Percentiles rank a stretch among this genome's conserved stretches.
Evolutionary conservation across 345 rosid genomes (phyloP).

Genomic region (Rubroshorea leprosula): DNA sequence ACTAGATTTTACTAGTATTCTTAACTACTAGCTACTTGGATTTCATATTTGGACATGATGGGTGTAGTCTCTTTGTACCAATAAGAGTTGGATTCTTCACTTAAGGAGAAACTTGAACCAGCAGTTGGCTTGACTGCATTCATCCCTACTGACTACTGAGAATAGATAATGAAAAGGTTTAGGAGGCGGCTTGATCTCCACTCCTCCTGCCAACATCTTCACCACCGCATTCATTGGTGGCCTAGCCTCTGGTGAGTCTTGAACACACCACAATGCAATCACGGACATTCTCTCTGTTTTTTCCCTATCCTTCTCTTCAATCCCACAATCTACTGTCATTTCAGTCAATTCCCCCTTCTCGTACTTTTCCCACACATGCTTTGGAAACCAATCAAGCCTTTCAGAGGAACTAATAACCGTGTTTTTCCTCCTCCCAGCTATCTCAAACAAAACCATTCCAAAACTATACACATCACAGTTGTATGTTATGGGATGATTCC

Average conservation of each 20-base stretch:
- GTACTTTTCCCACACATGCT: slow-evolving; percentile 11
- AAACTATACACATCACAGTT: slow-evolving; percentile 23
- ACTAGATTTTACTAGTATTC: too few relatives aligned
- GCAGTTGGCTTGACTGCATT: not conserved
- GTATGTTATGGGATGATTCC: slow-evolving; percentile 8
- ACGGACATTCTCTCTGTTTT: slow-evolving; percentile 22
- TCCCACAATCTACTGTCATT: slow-evolving; percentile 12
- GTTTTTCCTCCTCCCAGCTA: slow-evolving; percentile 11
- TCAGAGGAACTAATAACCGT: not conserved
- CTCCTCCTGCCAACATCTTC: slow-evolving; percentile 30
- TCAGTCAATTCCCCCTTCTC: slow-evolving; percentile 11
- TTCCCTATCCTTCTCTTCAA: slow-evolving; percentile 19
- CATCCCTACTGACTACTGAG: not conserved
- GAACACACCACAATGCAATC: slow-evolving; percentile 24
- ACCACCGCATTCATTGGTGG: slow-evolving; percentile 30
- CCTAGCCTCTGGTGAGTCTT: slow-evolving; percentile 23
- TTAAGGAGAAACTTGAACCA: not conserved
- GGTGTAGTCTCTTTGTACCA: too few relatives aligned
- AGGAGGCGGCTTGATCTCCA: slow-evolving; percentile 14
- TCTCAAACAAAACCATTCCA: slow-evolving; percentile 20
- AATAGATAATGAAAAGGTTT: slow-evolving; percentile 25
- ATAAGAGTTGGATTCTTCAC: not conserved
- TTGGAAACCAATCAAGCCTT: slow-evolving; percentile 18
- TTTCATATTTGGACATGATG: too few relatives aligned
- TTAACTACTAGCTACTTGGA: too few relatives aligned